Base-by-base conservation (phyloP, 352 stramenopile species). In the Elongisporangium prolatum region DNA sequence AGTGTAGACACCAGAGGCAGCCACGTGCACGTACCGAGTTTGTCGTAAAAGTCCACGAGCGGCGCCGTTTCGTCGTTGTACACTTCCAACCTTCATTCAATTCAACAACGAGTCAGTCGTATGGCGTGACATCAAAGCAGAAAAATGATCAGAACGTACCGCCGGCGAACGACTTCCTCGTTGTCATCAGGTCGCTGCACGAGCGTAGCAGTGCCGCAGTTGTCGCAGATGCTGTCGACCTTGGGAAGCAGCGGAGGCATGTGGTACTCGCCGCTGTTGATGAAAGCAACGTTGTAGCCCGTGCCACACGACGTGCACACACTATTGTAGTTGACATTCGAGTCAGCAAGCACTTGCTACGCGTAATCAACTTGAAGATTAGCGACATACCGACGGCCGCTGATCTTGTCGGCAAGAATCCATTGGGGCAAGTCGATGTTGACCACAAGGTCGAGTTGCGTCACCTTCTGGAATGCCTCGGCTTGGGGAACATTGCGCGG, bases 181-280 rank as follows among this genome's bases (percentile, higher is more conserved):
- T 64, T 81, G 60, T 97, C 89, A 62, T 97, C 88, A 4, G 69
- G 71, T 56, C 89, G 88, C 57, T 93, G 83, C 34, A 93, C 75
- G 16, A 97, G 82, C 48, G 82, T 77, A 14, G 67, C 48, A 28
- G 75, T 68, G 56, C 88, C 86, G 56, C 89, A 96, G 18, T 75
- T 76, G 69, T 95, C 89, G 50, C 85, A 93, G 16, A 91, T 68
- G 20, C 80, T 82, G 13, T 86, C 75, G 4, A 86, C 80, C 67
- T 95, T 91, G n/a, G 89, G 89, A 8, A 96, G 74, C 57, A 97
- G 64, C 22, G 88, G 86, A 8, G 89, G 89, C 89, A 97, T 97
- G 57, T 95, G 72, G 64, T 95, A 95, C 66, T 91, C 85, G 60
- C 84, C 86, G 34, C 82, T 48, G 60, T 95, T 77, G 65, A 97